Base-by-base conservation (phyloP, 352 stramenopile genomes). In the Globisporangium iwayamae region DNA sequence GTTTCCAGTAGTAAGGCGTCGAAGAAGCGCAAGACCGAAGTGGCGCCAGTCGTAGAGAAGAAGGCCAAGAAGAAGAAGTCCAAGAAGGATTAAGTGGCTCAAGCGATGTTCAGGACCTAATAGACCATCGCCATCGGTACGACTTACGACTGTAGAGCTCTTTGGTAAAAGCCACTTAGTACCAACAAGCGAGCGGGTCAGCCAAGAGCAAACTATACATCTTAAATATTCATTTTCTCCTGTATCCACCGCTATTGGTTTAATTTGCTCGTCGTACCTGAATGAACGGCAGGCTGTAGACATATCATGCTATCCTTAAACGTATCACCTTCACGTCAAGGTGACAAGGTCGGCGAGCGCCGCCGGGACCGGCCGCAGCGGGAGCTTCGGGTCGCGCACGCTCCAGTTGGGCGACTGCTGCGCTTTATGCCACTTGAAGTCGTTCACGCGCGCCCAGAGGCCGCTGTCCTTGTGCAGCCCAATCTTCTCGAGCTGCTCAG, bases 391-490 rank as follows among this genome's bases (percentile, higher is more conserved):
- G 46, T 88, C 71, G 30, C 87, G 72, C 16, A 93, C 58, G 41
- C 64, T 80, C 90, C 90, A 97, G 66, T 97, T 89, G 5, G 90
- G 90, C 65, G 86, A 96, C 62, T 91, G 78, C 68, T 96, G 88
- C 52, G 81, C 63, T 39, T 87, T 82, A 61, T 95, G 88, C 90
- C 90, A 97, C 72, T 96, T 95, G 71, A 97, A 97, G 66, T 97
- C 90, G 60, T 97, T 94, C 56, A 97, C 90, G 58, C 96, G 89
- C 14, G 82, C 74, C 87, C 87, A 97, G 4, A 96, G 70, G 0
- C 81, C 81, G 22, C 69, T 78, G 57, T 92, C 78, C 47, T 78
- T 78, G 4, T 55, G 56, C 55, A 96, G 65, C 0, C 78, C 76
- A 28, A 84, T 66, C 22, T 60, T 71, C 51, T 90, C 70, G 3